These are phyloP conservation scores for Colletotrichum musae DNA, from an alignment of 2,329 filamentous ascomycete genomes.

Conservation along the genomic window DNA sequence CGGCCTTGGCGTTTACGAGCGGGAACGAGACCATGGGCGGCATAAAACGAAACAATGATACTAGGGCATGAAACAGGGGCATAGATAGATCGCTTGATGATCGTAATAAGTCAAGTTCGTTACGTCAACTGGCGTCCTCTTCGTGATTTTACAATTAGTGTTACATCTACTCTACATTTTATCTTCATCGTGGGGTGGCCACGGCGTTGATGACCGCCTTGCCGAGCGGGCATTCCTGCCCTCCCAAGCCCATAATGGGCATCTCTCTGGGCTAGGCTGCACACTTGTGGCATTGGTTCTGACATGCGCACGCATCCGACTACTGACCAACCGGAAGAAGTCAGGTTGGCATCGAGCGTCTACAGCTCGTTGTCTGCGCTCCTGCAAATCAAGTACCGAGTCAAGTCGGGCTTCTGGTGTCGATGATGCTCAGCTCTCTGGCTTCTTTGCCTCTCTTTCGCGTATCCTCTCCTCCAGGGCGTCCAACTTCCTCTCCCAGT, in stretches of 20 bases:
- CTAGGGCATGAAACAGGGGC: slow-evolving; percentile 20
- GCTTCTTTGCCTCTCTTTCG: slow-evolving; percentile 50
- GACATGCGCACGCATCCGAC: too few relatives aligned
- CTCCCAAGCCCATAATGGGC: too few relatives aligned
- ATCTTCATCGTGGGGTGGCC: too few relatives aligned
- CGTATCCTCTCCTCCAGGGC: slow-evolving; percentile 56
- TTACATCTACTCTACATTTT: too few relatives aligned
- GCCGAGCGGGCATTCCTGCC: too few relatives aligned
- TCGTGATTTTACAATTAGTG: not conserved
- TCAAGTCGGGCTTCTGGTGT: not conserved
- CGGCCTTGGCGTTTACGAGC: slow-evolving; percentile 40
- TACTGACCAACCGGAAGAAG: too few relatives aligned
- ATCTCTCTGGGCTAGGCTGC: too few relatives aligned
- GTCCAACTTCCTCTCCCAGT: slow-evolving; percentile 59
- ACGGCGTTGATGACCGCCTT: too few relatives aligned
- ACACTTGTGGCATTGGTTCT: too few relatives aligned
- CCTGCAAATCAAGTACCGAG: not conserved
- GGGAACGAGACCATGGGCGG: slow-evolving; percentile 36
- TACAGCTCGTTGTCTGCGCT: not conserved
- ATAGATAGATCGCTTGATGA: slow-evolving; percentile 36
- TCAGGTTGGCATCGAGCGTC: not conserved
- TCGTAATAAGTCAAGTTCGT: slow-evolving; percentile 20
- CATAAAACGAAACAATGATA: slow-evolving; percentile 34
- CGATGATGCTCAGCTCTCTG: slow-evolving; percentile 15
- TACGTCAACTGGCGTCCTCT: slow-evolving; percentile 2